Evolutionary conservation across 495 filamentous ascomycete genomes (phyloP).

Genomic region (Chaetomium cochliodes): DNA sequence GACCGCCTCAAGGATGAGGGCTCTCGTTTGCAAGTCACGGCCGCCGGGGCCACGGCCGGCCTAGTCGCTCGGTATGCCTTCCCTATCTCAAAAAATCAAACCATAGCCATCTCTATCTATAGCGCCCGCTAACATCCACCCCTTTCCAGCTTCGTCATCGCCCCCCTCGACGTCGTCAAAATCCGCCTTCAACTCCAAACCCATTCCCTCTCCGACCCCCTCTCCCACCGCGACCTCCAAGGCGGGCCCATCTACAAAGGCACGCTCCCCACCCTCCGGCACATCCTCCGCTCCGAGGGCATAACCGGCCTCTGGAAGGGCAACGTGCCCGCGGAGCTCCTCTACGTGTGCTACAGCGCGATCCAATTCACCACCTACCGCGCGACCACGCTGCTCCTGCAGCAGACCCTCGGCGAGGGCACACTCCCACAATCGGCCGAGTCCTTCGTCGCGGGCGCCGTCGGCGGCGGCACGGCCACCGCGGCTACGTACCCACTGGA

Average conservation of each 20-base stretch:
- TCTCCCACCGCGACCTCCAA: conserved; percentile 48
- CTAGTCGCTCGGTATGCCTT: conserved; percentile 79
- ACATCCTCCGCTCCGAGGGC: conserved; percentile 76
- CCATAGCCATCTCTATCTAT: background rate
- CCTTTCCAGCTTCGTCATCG: conserved; percentile 71
- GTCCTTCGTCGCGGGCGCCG: conserved; percentile 75
- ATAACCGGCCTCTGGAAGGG: conserved; percentile 93
- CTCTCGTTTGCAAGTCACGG: conserved; percentile 74
- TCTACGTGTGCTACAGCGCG: conserved; percentile 87
- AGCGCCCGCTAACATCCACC: conserved; percentile 7
- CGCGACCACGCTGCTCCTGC: conserved; percentile 60
- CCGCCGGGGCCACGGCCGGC: conserved; percentile 83
- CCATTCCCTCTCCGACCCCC: conserved; percentile 71
- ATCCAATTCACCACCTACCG: conserved; percentile 92
- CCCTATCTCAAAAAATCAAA: background rate
- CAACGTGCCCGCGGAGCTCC: conserved; percentile 89
- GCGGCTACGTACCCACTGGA: conserved; percentile 88
- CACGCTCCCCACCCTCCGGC: conserved; percentile 70
- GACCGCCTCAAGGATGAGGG: conserved; percentile 92
- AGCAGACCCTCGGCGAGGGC: conserved; percentile 37
- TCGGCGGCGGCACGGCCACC: conserved; percentile 77
- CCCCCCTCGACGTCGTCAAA: conserved; percentile 92
- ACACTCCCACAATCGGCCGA: conserved; percentile 56
- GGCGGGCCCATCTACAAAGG: conserved; percentile 73
- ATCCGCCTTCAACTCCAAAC: conserved; percentile 92